phyloP scores from a whole-genome alignment of 2,329 filamentous ascomycete genomes.

The Bipolaris zeicola region DNA sequence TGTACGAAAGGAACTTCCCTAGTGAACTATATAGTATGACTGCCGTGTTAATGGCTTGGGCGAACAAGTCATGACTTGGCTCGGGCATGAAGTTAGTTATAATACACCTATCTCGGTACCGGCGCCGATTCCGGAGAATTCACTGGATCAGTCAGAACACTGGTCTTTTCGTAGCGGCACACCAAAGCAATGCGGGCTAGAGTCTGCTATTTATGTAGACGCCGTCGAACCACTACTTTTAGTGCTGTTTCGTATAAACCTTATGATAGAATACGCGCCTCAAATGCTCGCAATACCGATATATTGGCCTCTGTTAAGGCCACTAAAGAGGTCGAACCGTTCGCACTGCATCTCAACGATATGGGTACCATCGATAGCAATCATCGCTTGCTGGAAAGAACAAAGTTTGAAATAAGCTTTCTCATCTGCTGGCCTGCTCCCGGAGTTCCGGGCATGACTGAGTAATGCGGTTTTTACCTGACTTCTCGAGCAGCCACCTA shows the following conservation, averaged over 20 bases:
- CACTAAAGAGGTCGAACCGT: background rate
- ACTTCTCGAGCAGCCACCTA: no score
- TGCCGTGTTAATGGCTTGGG: no score
- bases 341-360: no score
- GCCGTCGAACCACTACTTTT: background rate
- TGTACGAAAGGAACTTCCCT: no score
- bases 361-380: no score
- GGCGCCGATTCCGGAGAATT: background rate
- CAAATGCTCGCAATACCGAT: background rate
- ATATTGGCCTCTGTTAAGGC: background rate
- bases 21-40: no score
- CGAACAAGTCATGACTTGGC: no score
- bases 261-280: background rate
- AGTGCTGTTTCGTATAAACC: background rate
- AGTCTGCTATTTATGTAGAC: background rate
- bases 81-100: no score
- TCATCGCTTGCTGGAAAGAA: no score
- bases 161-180: no score
- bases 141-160: background rate
- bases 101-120: background rate
- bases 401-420: background rate
- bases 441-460: background rate
- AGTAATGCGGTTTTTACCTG: no score
- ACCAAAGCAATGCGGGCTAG: background rate
- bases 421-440: background rate